Evolutionary conservation across 1,284 basidiomycete genomes (phyloP).

Genomic region (Ceratobasidium sp.): DNA sequence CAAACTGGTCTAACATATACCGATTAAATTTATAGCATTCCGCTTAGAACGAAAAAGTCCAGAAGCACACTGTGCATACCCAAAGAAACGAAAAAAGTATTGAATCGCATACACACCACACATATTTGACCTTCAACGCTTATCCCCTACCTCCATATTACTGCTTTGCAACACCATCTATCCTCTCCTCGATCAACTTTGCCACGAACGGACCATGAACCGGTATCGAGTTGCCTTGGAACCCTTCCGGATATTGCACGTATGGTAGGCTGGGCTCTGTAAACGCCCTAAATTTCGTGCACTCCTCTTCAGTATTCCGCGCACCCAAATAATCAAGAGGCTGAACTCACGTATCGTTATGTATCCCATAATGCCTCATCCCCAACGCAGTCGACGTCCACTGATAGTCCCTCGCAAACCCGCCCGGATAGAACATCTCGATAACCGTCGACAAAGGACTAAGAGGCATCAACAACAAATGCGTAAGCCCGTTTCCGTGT

Average conservation of each 20-base stretch:
- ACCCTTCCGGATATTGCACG: slow-evolving; percentile 61
- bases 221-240: slow-evolving; percentile 64
- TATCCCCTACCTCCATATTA: not conserved
- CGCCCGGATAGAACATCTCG: slow-evolving; percentile 51
- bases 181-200: slow-evolving; percentile 48
- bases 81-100: too few species aligned
- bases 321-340: not conserved
- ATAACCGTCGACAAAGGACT: slow-evolving; percentile 47
- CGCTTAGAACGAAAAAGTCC: too few species aligned
- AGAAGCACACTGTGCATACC: too few species aligned
- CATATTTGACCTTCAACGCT: not conserved
- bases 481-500: slow-evolving; percentile 51
- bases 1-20: too few species aligned
- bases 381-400: slow-evolving; percentile 57
- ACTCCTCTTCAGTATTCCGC: not conserved
- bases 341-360: slow-evolving; percentile 22
- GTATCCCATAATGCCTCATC: slow-evolving; percentile 59
- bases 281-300: slow-evolving; percentile 36
- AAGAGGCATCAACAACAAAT: slow-evolving; percentile 50
- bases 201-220: slow-evolving; percentile 52
- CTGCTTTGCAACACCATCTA: slow-evolving; percentile 36
- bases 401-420: slow-evolving; percentile 51
- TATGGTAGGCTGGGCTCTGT: slow-evolving; percentile 59
- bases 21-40: too few species aligned
- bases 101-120: too few species aligned